These are phyloP conservation scores for Polyporus arcularius DNA, from an alignment of 768 basidiomycete genomes.

Conservation along the genomic window DNA sequence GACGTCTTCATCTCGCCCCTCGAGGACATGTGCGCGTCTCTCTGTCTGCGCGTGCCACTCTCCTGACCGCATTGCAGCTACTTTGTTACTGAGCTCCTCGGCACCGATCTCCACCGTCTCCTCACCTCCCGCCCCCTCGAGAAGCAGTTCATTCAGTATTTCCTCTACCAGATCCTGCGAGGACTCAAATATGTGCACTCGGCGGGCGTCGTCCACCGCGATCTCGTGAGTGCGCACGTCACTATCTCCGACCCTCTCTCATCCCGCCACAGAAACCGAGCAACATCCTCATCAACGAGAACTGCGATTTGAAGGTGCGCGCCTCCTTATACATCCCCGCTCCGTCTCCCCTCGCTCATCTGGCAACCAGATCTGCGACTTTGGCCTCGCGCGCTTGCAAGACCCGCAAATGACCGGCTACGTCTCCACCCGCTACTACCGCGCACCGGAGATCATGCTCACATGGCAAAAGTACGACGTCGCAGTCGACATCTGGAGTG, in stretches of 20 bases:
- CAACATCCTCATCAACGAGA: conserved; percentile 99
- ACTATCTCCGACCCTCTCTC: conserved; percentile 5
- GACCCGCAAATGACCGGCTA: conserved; percentile 99
- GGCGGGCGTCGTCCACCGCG: conserved; percentile 97
- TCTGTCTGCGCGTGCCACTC: conserved; percentile 3
- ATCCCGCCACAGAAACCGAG: conserved; percentile 78
- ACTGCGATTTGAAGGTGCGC: conserved; percentile 93
- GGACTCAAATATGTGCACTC: conserved; percentile 99
- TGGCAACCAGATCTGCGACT: conserved; percentile 86
- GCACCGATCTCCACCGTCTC: conserved; percentile 96
- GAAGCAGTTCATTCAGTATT: conserved; percentile 99
- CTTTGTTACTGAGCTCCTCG: conserved; percentile 97
- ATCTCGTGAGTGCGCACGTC: conserved; percentile 64
- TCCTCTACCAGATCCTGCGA: conserved; percentile 97
- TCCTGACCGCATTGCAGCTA: conserved; percentile 56
- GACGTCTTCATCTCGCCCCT: conserved; percentile 99
- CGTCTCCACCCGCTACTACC: conserved; percentile 98
- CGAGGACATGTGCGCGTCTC: conserved; percentile 81
- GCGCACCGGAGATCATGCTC: conserved; percentile 99
- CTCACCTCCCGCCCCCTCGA: conserved; percentile 95
- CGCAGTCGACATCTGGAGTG: conserved; percentile 99
- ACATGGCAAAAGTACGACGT: conserved; percentile 99
- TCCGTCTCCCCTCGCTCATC: conserved; percentile 8
- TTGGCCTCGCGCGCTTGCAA: conserved; percentile 96
- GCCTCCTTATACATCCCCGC: not conserved